phyloP scores from a whole-genome alignment of 441 rosid species.

The Euphorbia celastroides region DNA sequence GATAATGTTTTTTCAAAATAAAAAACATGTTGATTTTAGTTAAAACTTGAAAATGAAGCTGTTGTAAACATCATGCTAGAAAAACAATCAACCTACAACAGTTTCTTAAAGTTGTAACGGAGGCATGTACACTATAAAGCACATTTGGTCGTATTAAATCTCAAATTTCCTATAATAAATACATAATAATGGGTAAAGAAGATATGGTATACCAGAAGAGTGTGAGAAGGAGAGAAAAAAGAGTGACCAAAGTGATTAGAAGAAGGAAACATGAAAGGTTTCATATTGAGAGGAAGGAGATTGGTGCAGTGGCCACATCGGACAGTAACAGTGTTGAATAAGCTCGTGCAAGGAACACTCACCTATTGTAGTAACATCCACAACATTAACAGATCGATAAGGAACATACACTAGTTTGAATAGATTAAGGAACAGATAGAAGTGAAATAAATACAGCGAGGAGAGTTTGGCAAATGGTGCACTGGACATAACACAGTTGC shows the following conservation, averaged over 20 bases:
- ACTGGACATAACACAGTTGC: constrained; percentile 96
- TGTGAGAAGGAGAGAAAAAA: constrained; percentile 55
- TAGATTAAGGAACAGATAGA: no score
- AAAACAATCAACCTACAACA: no score
- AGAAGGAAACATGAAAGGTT: constrained; percentile 51
- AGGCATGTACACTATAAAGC: no score
- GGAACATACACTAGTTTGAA: no score
- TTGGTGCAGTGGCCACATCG: constrained; percentile 98
- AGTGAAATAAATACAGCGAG: constrained; percentile 53
- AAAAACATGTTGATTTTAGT: no score
- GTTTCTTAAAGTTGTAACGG: no score
- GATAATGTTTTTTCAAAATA: no score
- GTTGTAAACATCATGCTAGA: no score
- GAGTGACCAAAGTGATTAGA: constrained; percentile 61
- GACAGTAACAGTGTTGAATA: constrained; percentile 91
- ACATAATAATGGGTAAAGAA: neutral
- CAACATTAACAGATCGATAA: neutral
- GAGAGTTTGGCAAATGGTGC: constrained; percentile 82
- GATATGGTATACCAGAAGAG: constrained; percentile 36
- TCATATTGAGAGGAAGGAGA: constrained; percentile 81
- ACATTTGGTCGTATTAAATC: no score
- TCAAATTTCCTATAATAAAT: no score
- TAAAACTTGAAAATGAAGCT: no score
- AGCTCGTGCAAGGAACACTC: constrained; percentile 89
- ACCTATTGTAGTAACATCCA: constrained; percentile 36